A percentile compares a stretch with the other conserved stretches of the same genome.
These are phyloP conservation scores for Osmozyma mogii DNA, from an alignment of 805 yeast species.

Conservation along the genomic window DNA sequence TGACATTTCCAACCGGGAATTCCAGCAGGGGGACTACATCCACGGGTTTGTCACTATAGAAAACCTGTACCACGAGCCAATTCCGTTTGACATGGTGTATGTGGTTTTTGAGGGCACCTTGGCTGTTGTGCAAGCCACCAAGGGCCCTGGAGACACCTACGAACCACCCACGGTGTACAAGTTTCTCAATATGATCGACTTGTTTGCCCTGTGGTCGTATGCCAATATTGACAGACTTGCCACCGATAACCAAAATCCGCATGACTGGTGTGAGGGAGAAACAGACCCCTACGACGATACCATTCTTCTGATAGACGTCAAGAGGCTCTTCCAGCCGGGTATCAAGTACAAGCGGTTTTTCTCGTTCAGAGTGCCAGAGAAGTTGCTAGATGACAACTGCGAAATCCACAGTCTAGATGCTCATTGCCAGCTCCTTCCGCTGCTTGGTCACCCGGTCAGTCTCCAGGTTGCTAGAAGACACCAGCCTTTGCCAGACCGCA, in stretches of 20 bases:
- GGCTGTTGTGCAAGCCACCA: conserved; percentile 19
- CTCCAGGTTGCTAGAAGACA: conserved; percentile 13
- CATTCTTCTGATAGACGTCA: conserved; percentile 26
- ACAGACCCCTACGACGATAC: conserved; percentile 35
- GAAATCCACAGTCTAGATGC: conserved; percentile 25
- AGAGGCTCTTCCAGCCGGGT: conserved; percentile 29
- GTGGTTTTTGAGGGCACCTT: conserved; percentile 35
- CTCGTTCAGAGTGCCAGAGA: conserved; percentile 34
- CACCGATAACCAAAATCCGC: conserved; percentile 26
- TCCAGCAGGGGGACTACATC: conserved; percentile 33
- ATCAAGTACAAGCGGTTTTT: conserved; percentile 34
- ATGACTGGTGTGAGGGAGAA: conserved; percentile 38
- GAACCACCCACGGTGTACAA: conserved; percentile 24
- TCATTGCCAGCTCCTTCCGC: conserved; percentile 32
- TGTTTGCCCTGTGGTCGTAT: conserved; percentile 38
- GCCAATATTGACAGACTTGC: conserved; percentile 27
- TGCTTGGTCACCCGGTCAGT: conserved; percentile 25
- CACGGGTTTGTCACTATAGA: conserved; percentile 36
- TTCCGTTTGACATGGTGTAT: conserved; percentile 37
- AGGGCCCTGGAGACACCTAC: conserved; percentile 15
- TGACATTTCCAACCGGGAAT: conserved; percentile 26
- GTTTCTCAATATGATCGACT: conserved; percentile 35
- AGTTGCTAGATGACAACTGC: conserved; percentile 33
- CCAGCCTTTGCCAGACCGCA: conserved; percentile 8
- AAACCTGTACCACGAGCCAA: conserved; percentile 23